These are phyloP conservation scores for Alternaria infectoria DNA, from an alignment of 2,329 filamentous ascomycete species.

Conservation along the genomic window DNA sequence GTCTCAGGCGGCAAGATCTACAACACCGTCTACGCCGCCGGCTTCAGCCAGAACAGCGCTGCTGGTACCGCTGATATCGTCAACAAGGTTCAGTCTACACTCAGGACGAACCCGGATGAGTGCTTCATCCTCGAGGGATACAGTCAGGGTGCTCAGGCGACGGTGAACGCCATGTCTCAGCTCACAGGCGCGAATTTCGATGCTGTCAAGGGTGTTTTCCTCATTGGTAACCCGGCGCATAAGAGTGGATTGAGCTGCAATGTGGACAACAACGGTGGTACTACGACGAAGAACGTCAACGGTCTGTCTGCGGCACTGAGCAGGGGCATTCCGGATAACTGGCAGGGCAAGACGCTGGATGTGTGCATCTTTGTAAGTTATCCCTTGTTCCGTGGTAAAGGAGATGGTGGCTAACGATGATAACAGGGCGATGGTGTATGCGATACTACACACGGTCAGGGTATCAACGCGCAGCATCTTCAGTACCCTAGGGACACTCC, in stretches of 20 bases:
- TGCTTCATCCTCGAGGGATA: constrained; percentile 50
- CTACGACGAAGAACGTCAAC: constrained; percentile 40
- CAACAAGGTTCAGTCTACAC: constrained; percentile 36
- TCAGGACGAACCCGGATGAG: constrained; percentile 30
- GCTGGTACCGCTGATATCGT: constrained; percentile 27
- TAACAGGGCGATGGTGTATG: constrained; percentile 49
- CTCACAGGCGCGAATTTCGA: constrained; percentile 41
- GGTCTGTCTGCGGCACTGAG: constrained; percentile 19
- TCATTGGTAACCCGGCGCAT: constrained; percentile 45
- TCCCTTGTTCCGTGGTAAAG: no score
- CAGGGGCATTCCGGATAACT: constrained; percentile 33
- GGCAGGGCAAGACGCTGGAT: constrained; percentile 46
- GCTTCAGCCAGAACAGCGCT: constrained; percentile 29
- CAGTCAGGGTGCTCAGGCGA: constrained; percentile 47
- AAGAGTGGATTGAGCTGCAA: constrained; percentile 43
- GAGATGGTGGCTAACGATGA: no score
- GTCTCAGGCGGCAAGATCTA: constrained; percentile 43
- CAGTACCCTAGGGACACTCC: constrained; percentile 30
- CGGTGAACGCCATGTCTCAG: constrained; percentile 40
- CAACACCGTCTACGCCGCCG: constrained; percentile 45
- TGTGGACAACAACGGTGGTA: constrained; percentile 27
- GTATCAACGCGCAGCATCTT: constrained; percentile 42
- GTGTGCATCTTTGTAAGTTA: constrained; percentile 43
- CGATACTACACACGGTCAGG: constrained; percentile 40
- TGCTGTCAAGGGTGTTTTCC: constrained; percentile 47